Percentiles rank a stretch among this genome's conserved stretches.
Conservation (phyloP, 169 alveolate genomes). For the Eimeria maxima region DNA sequence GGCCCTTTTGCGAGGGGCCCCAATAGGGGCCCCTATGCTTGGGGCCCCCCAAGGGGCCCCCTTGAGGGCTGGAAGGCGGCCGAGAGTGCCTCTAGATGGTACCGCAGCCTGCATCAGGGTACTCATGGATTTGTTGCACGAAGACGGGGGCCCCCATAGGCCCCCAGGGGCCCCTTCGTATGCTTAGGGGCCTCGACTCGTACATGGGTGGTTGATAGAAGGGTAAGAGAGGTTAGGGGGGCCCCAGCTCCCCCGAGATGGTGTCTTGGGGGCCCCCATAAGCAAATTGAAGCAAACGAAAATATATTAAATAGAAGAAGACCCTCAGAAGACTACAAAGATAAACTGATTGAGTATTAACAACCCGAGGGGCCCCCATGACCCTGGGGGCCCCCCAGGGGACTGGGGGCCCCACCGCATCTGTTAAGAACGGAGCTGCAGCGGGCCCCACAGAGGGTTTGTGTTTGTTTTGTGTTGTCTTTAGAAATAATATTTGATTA, state of each 20-base stretch:
- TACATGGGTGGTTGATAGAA: too few species aligned
- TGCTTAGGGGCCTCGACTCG: not conserved
- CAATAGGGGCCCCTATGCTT: not conserved
- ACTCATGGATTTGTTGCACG: not conserved
- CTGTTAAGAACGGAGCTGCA: not conserved
- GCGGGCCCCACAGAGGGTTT: not conserved
- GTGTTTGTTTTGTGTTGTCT: not conserved
- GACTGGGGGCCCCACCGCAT: too few species aligned
- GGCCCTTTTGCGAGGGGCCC: not conserved
- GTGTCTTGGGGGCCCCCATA: not conserved
- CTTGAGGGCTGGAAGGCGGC: not conserved
- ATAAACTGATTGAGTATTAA: not conserved
- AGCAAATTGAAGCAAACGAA: not conserved
- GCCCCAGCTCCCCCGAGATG: not conserved
- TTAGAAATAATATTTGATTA: too few species aligned
- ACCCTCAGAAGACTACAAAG: not conserved
- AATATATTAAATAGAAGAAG: not conserved
- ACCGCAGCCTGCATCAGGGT: not conserved
- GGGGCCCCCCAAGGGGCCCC: constrained; percentile 34
- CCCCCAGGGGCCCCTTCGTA: not conserved
- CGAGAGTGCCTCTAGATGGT: not conserved
- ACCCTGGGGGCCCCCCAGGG: constrained; percentile 31
- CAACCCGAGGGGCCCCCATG: constrained; percentile 15
- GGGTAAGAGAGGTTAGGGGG: not conserved
- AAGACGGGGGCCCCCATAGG: not conserved